phyloP scores from a whole-genome alignment of 768 basidiomycete species.

The Mycena pura region DNA sequence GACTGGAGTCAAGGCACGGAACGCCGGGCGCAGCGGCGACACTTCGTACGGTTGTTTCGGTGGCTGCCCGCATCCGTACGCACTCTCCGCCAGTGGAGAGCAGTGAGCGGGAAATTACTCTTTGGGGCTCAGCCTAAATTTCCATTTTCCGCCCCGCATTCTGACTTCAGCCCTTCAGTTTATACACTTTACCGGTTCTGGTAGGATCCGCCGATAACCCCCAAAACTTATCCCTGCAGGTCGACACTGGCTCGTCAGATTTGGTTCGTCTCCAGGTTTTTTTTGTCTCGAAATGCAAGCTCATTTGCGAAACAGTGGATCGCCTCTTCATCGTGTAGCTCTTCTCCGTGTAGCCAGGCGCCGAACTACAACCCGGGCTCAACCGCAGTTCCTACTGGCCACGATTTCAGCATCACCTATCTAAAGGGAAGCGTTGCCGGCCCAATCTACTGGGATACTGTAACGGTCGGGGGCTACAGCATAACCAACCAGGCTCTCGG shows the following conservation, averaged over 20 bases:
- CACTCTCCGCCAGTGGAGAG: too few species aligned
- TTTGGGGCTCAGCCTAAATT: too few species aligned
- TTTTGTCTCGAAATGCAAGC: background rate
- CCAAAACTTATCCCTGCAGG: slow-evolving; percentile 67
- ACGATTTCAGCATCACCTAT: slow-evolving; percentile 60
- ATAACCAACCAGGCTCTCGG: slow-evolving; percentile 76
- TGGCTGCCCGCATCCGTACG: background rate
- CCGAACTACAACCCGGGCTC: slow-evolving; percentile 66
- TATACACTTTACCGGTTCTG: slow-evolving; percentile 67
- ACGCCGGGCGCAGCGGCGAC: too few species aligned
- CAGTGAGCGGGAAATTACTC: too few species aligned
- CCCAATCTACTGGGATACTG: slow-evolving; percentile 72
- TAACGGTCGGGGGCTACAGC: slow-evolving; percentile 67
- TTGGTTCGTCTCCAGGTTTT: slow-evolving; percentile 52
- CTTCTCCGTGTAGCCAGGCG: slow-evolving; percentile 55
- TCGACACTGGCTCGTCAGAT: slow-evolving; percentile 86
- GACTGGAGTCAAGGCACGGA: too few species aligned
- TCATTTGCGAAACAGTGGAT: slow-evolving; percentile 64
- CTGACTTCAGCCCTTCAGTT: slow-evolving; percentile 43
- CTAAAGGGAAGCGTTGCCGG: slow-evolving; percentile 65
- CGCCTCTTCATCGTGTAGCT: slow-evolving; percentile 68
- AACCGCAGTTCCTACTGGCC: slow-evolving; percentile 48
- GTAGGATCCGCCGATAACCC: slow-evolving; percentile 53
- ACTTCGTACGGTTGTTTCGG: background rate
- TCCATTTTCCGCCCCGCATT: background rate